These are phyloP conservation scores for Diplodia corticola DNA, from an alignment of 2,329 filamentous ascomycete species.

Conservation along the genomic window DNA sequence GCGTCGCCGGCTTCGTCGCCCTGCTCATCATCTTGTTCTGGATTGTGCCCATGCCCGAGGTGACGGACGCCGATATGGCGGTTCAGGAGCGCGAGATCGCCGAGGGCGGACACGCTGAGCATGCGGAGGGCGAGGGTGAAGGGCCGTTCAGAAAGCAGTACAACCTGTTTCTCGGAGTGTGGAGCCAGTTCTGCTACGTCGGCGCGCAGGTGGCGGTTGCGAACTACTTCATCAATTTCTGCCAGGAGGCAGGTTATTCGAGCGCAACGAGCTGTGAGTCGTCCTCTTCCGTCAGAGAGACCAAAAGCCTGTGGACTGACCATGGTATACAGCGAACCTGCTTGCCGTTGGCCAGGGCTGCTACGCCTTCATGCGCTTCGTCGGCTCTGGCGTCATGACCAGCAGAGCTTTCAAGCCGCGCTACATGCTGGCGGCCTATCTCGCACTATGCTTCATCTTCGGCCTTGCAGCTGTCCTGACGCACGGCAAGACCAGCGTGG, in stretches of 20 bases:
- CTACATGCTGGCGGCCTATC: conserved; percentile 27
- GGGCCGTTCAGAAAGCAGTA: conserved; percentile 28
- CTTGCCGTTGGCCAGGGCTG: conserved; percentile 28
- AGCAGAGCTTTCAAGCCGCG: conserved; percentile 23
- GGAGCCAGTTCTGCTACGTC: conserved; percentile 16
- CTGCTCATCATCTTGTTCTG: conserved; percentile 60
- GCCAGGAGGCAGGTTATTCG: conserved; percentile 25
- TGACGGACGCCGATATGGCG: conserved; percentile 62
- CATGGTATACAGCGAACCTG: conserved; percentile 23
- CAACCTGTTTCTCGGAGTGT: conserved; percentile 21
- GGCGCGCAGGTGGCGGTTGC: conserved; percentile 20
- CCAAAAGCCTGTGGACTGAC: neutral
- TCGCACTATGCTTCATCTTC: conserved; percentile 26
- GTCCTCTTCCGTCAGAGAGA: too few relatives aligned
- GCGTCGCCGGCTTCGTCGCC: conserved; percentile 61
- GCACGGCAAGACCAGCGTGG: conserved; percentile 24
- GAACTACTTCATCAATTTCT: conserved; percentile 26
- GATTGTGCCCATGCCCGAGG: conserved; percentile 63
- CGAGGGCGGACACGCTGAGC: neutral
- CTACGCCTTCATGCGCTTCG: conserved; percentile 29
- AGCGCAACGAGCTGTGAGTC: conserved; percentile 24
- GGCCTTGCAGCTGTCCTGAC: conserved; percentile 25
- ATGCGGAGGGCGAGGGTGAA: neutral
- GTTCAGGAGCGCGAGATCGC: conserved; percentile 18
- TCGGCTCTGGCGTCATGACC: conserved; percentile 27